Percentiles rank a stretch among this genome's conserved stretches.
Evolutionary conservation across 345 rosid species (phyloP).

Genomic region (Brassica incana): DNA sequence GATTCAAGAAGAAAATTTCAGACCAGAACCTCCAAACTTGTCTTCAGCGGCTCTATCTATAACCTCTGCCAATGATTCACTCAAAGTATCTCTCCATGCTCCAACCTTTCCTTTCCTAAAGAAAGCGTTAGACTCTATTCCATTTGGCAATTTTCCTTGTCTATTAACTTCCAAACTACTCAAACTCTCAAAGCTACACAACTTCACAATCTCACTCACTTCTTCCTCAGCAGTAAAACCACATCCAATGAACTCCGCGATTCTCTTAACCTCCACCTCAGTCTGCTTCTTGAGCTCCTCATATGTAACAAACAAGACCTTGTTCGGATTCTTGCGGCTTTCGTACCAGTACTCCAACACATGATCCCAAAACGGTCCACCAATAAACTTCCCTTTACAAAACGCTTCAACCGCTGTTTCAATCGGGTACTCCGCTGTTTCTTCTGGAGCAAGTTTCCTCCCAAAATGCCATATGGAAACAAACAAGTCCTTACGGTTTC

Average conservation of each 20-base stretch:
- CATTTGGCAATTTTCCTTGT: conserved; percentile 39
- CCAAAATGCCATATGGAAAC: conserved; percentile 62
- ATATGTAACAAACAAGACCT: conserved; percentile 39
- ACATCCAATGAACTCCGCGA: conserved; percentile 39
- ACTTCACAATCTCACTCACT: conserved; percentile 12
- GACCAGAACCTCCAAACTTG: conserved; percentile 8
- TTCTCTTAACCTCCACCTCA: conserved; percentile 1
- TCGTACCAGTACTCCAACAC: conserved; percentile 37
- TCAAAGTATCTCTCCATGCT: conserved; percentile 41
- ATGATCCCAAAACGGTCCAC: conserved; percentile 45
- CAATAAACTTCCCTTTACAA: conserved; percentile 44
- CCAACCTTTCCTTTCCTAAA: conserved; percentile 40
- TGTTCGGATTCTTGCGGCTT: conserved; percentile 28
- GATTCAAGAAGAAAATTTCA: not conserved
- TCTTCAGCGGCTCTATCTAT: conserved; percentile 17
- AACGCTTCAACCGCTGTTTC: conserved; percentile 49
- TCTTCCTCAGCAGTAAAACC: conserved; percentile 29
- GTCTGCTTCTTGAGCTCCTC: conserved; percentile 36
- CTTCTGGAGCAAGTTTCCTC: conserved; percentile 38
- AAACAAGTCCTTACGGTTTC: conserved; percentile 60
- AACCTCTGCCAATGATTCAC: conserved; percentile 14
- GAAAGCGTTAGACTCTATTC: conserved; percentile 27
- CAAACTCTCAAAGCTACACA: conserved; percentile 40
- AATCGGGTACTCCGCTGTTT: conserved; percentile 31
- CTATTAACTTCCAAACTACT: conserved; percentile 39